Evolutionary conservation across 768 basidiomycete species (phyloP), one percentile per base, ranked within the genome.

Genomic region (Leccinum variicolor): DNA sequence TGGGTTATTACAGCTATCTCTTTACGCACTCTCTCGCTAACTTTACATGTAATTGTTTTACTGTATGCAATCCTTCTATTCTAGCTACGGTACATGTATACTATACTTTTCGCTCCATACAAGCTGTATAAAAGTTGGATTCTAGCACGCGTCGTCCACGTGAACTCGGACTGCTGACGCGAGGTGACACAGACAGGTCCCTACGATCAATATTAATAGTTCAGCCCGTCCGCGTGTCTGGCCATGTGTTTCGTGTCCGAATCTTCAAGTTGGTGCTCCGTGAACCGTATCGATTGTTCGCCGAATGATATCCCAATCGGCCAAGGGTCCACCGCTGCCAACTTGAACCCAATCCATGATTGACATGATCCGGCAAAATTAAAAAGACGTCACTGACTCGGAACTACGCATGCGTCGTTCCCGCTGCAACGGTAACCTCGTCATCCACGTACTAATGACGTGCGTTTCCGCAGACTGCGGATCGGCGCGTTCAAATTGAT

Each of bases 361-460:
- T 69, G 53, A 74, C 59, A 43, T 58, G 59, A 39, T 64, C 56
- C 8, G 74, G 72, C 33, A 76, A 56, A 45, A 73, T 69, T 50
- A 74, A 59, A 62, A 68, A 74, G 52, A 72, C 65, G 55, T 76
- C 75, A 48, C 69, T 68, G 62, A 74, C n/a, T n/a, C n/a, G n/a
- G n/a, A n/a, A 74, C 33, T 71, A 69, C 19, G 69, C 68, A 62
- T 74, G 71, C 8, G 65, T 73, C 23, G 69, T 62, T 21, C 74
- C 31, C 31, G 31, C 13, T 13, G 13, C 31, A 33, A 33, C 13
- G 31, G 31, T 14, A 14, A 33, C 31, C 31, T 33, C 31, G 31
- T 33, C 31, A 33, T 33, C 31, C 13, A 33, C 0, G 31, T 33
- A 33, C n/a, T n/a, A n/a, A n/a, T 33, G 31, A 33, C 31, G 31